These are phyloP conservation scores for Theileria orientalis DNA, from an alignment of 169 alveolate genomes.

Conservation along the genomic window DNA sequence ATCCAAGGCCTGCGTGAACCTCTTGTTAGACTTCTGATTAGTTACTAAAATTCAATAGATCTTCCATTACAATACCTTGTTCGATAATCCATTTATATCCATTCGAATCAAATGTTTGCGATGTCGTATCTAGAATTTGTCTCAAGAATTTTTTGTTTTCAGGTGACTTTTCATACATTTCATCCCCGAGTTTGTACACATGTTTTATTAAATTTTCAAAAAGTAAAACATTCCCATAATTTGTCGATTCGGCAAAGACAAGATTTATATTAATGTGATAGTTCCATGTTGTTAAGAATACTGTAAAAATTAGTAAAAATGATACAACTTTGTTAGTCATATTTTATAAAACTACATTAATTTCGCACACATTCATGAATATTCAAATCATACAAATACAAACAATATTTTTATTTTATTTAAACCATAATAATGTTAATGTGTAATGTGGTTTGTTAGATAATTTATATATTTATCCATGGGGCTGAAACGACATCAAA, in stretches of 20 bases:
- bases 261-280: neutral
- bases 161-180: slow-evolving; percentile 25
- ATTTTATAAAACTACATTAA: neutral
- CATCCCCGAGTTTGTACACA: slow-evolving; percentile 33
- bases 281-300: too few species aligned
- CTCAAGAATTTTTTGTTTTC: slow-evolving; percentile 19
- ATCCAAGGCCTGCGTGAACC: slow-evolving; percentile 56
- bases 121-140: slow-evolving; percentile 14
- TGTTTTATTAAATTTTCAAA: slow-evolving; percentile 34
- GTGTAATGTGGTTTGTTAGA: too few species aligned
- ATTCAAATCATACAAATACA: neutral
- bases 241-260: neutral
- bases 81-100: slow-evolving; percentile 53
- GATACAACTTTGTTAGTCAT: too few species aligned
- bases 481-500: neutral
- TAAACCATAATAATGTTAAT: neutral
- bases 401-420: neutral
- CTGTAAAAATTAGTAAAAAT: too few species aligned
- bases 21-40: slow-evolving; percentile 29
- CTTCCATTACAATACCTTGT: slow-evolving; percentile 9
- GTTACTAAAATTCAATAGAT: slow-evolving; percentile 18
- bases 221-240: neutral
- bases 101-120: slow-evolving; percentile 46
- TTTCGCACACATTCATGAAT: neutral
- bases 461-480: neutral